Evolutionary conservation across 768 basidiomycete genomes (phyloP).

Genomic region (Vishniacozyma victoriae): DNA sequence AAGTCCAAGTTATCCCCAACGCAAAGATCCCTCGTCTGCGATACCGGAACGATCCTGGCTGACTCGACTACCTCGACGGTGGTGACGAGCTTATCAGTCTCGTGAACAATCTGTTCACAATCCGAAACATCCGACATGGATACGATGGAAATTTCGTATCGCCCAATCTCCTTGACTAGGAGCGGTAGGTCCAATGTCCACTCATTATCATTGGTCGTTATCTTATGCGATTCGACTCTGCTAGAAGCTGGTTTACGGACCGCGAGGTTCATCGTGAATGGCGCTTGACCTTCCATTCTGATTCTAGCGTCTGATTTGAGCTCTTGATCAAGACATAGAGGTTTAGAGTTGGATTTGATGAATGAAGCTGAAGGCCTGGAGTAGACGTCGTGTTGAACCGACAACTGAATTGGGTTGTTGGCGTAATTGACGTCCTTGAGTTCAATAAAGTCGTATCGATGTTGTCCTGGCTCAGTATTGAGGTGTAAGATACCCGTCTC

Average conservation of each 20-base stretch:
- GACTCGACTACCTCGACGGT: constrained; percentile 88
- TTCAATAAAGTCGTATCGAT: constrained; percentile 85
- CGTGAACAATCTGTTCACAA: constrained; percentile 64
- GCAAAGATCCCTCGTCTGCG: constrained; percentile 72
- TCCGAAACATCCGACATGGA: constrained; percentile 71
- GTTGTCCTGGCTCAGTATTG: constrained; percentile 67
- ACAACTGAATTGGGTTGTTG: constrained; percentile 49
- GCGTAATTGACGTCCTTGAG: constrained; percentile 74
- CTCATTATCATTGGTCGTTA: constrained; percentile 48
- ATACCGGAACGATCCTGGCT: constrained; percentile 81
- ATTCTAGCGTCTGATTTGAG: constrained; percentile 69
- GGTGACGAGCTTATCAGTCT: constrained; percentile 51
- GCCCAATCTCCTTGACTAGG: constrained; percentile 69
- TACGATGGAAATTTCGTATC: constrained; percentile 72
- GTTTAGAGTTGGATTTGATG: constrained; percentile 59
- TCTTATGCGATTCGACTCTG: constrained; percentile 52
- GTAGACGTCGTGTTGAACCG: constrained; percentile 78
- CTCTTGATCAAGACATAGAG: constrained; percentile 64
- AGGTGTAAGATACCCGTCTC: constrained; percentile 38
- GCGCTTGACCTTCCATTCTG: constrained; percentile 72
- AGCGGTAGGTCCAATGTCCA: constrained; percentile 74
- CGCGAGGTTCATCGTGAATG: constrained; percentile 67
- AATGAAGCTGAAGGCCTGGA: constrained; percentile 75
- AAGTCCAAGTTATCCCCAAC: constrained; percentile 85
- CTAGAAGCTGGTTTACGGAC: constrained; percentile 69